phyloP scores from a whole-genome alignment of 2,329 filamentous ascomycete species.

The Pestalotiopsis sp. region DNA sequence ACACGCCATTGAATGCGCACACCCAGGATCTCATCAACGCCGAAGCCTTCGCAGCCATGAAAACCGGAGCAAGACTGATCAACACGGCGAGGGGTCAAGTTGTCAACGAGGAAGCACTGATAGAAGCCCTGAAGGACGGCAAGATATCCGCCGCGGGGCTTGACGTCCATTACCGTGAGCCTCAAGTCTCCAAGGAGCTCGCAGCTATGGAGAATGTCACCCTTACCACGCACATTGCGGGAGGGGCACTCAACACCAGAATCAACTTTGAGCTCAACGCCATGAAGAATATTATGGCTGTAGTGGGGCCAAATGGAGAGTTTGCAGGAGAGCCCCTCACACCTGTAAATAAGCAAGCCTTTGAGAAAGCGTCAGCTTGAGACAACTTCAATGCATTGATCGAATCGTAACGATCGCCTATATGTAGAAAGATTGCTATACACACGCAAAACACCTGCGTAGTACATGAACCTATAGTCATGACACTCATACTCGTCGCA shows the following conservation, averaged over 20 bases:
- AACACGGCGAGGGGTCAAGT: conserved; percentile 54
- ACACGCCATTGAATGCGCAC: conserved; percentile 30
- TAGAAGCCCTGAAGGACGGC: conserved; percentile 45
- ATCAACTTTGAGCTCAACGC: conserved; percentile 40
- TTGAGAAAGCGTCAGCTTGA: not conserved
- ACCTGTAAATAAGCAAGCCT: conserved; percentile 19
- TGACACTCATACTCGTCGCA: no score
- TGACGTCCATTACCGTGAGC: conserved; percentile 57
- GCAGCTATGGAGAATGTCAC: conserved; percentile 40
- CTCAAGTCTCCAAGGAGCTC: conserved; percentile 40
- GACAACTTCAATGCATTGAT: not conserved
- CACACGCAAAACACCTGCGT: no score
- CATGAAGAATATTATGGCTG: conserved; percentile 34
- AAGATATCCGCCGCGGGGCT: conserved; percentile 46
- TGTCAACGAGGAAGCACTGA: conserved; percentile 50
- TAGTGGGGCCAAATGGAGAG: conserved; percentile 23
- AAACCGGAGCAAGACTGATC: conserved; percentile 45
- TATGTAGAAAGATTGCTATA: no score
- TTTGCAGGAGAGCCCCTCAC: conserved; percentile 19
- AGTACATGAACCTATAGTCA: no score
- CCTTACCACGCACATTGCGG: conserved; percentile 37
- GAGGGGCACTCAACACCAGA: conserved; percentile 36
- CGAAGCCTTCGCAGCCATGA: conserved; percentile 43
- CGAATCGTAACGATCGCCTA: no score
- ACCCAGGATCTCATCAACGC: conserved; percentile 26